Evolutionary conservation across 2,329 filamentous ascomycete species (phyloP), one percentile per base, ranked within the genome.

Genomic region (Hypoxylon sp.): DNA sequence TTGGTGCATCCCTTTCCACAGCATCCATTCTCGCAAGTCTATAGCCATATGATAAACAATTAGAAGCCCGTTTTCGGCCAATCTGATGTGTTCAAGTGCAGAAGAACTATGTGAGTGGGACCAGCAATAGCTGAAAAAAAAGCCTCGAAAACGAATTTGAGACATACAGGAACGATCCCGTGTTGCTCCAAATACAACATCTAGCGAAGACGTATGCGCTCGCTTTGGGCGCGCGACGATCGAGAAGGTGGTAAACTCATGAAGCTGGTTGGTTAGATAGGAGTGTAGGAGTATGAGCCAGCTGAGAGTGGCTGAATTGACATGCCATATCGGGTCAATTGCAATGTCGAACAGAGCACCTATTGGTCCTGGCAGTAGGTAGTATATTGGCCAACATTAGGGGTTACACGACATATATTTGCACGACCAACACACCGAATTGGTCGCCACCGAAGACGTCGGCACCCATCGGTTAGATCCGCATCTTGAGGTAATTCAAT

Each of bases 321-420:
- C 8, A 11, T 17, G 10, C 51, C 22, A 42, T 17, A 57, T 57
- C 17, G 49, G 55, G 30, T 25, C 27, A 30, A 10, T 31, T 53
- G 61, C 61, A 30, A 46, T 20, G 22, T 50, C 11, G 11, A 27
- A 13, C 17, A 11, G 22, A 1, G 17, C 20, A 10, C 11, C 8
- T 13, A 61, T 61, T 61, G 61, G 63, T 42, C 35, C 17, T 10
- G 2, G 33, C 14, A 11, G 22, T 10, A 22, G 20, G 22, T 10
- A 22, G 20, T 48, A 50, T 59, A 56, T 53, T 17, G 49, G 25
- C 14, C 27, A n/a, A 11, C 4, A 48, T 54, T 37, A 20, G 35
- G n/a, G 48, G 48, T 56, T n/a, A 31, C 57, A 66, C 63, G 6
- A 42, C 57, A 46, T 61, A 40, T 33, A 13, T 31, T 14, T 59